These are phyloP conservation scores for Backusella westeae DNA, from an alignment of 192 early-diverging fungal species.

Conservation along the genomic window DNA sequence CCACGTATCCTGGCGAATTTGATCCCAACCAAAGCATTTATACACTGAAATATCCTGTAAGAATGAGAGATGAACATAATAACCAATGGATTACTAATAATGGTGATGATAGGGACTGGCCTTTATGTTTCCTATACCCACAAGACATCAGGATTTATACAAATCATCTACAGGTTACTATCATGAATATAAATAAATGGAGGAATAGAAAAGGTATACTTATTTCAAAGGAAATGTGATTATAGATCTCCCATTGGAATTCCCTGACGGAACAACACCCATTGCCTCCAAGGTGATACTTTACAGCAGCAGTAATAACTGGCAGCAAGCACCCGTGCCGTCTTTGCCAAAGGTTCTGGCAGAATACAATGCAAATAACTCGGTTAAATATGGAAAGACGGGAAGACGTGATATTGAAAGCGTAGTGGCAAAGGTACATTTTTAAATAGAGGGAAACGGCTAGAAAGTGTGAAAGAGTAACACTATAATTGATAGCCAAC, in stretches of 20 bases:
- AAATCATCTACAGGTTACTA: conserved; percentile 42
- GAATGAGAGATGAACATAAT: neutral
- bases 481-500: conserved; percentile 28
- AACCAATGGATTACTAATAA: neutral
- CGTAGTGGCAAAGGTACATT: conserved; percentile 48
- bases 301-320: conserved; percentile 50
- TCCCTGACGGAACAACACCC: conserved; percentile 75
- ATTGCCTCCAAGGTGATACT: conserved; percentile 61
- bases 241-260: conserved; percentile 65
- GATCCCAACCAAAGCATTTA: conserved; percentile 49
- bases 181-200: neutral
- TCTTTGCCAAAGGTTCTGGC: conserved; percentile 35
- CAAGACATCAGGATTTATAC: conserved; percentile 48
- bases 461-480: neutral
- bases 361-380: conserved; percentile 25
- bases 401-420: conserved; percentile 43
- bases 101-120: conserved; percentile 54
- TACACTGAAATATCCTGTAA: conserved; percentile 68
- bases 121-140: conserved; percentile 71
- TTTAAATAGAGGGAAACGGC: neutral
- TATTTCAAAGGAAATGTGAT: neutral
- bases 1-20: conserved; percentile 64
- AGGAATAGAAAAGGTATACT: neutral
- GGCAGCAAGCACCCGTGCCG: conserved; percentile 44
- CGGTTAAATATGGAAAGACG: conserved; percentile 35